These are phyloP conservation scores for Hericium rajendrae DNA, from an alignment of 768 basidiomycete species.

Conservation along the genomic window DNA sequence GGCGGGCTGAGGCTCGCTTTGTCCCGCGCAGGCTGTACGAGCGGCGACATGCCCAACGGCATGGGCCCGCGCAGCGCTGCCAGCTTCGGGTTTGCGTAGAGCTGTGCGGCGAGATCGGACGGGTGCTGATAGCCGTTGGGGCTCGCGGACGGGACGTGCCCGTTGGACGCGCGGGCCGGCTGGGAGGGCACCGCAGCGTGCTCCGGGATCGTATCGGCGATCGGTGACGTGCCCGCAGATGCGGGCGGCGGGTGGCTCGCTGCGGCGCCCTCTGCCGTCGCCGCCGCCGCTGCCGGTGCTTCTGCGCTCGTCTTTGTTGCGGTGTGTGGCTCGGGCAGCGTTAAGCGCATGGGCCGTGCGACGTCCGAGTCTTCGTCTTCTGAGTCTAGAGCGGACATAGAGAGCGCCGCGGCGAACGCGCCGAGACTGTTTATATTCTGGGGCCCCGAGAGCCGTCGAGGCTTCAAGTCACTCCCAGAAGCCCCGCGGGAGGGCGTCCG, in stretches of 20 bases:
- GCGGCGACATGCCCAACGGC: conserved; percentile 18
- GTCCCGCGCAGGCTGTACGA: conserved; percentile 6
- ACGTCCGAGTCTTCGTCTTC: not conserved
- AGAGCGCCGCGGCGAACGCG: not conserved
- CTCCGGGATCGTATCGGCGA: not conserved
- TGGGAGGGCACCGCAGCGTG: not conserved
- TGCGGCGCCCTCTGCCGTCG: not conserved
- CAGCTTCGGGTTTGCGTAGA: conserved; percentile 37
- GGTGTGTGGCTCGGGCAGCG: not conserved
- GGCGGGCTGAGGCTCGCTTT: conserved; percentile 37
- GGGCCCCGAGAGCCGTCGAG: not conserved
- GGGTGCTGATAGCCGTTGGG: conserved; percentile 17
- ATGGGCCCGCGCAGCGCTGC: conserved; percentile 33
- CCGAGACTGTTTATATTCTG: not conserved
- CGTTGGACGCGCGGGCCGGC: not conserved
- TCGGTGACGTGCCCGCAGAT: not conserved
- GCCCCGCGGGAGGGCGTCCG: not conserved
- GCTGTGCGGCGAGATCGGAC: conserved; percentile 34
- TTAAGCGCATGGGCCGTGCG: not conserved
- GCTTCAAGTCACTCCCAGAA: not conserved
- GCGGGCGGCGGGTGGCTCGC: not conserved
- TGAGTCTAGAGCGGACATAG: not conserved
- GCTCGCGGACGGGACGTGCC: not conserved
- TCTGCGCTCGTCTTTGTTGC: not conserved
- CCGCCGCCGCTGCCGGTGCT: not conserved